phyloP scores from a whole-genome alignment of 2,329 filamentous ascomycete species.

The Colletotrichum sp. region DNA sequence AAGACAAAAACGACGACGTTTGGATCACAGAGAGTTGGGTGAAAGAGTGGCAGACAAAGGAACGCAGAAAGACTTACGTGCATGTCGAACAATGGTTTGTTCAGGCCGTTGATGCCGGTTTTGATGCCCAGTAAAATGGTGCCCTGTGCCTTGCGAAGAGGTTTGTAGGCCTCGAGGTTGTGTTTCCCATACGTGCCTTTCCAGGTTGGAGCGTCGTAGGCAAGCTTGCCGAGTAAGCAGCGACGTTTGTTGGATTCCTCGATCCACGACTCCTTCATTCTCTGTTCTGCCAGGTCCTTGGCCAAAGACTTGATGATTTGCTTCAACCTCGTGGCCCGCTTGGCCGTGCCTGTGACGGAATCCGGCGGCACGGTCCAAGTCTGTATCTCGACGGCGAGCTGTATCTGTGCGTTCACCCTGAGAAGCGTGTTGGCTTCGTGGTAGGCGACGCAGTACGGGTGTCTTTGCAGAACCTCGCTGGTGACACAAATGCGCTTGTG shows the following conservation, averaged over 20 bases:
- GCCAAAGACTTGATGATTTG: background rate
- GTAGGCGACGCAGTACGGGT: no score
- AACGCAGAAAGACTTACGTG: background rate
- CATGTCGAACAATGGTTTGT: background rate
- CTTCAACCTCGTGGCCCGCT: background rate
- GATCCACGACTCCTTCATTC: background rate
- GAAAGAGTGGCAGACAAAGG: background rate
- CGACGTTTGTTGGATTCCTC: background rate
- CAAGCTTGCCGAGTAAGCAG: background rate
- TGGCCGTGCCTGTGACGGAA: no score
- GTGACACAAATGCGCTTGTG: no score
- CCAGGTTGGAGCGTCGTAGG: background rate
- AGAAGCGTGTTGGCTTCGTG: no score
- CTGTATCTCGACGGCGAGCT: no score
- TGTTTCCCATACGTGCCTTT: background rate
- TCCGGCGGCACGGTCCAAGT: no score
- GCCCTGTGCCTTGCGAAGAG: background rate
- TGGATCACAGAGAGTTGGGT: background rate
- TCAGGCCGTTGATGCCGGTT: background rate
- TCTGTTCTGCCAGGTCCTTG: background rate
- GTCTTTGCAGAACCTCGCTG: no score
- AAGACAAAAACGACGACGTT: no score
- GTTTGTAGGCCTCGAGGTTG: background rate
- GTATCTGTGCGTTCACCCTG: no score
- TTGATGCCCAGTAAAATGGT: background rate